A percentile compares a stretch with the other conserved stretches of the same genome.
Conservation (phyloP, 352 stramenopile species). For the Globisporangium echinulatum region DNA sequence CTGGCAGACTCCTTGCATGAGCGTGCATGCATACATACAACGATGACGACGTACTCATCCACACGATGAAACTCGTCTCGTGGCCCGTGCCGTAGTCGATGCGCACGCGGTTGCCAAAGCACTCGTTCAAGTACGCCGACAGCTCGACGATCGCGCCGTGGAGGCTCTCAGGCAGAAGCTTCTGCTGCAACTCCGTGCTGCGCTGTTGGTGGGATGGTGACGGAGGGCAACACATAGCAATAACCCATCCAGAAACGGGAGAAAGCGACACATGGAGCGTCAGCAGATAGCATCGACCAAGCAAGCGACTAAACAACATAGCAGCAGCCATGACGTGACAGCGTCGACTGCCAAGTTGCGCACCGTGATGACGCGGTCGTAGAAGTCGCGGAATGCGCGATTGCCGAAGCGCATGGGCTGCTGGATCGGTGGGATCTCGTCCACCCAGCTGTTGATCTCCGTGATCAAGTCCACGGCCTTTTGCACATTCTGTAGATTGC, state of each 20-base stretch:
- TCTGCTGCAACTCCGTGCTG: conserved; percentile 48
- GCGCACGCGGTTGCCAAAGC: conserved; percentile 95
- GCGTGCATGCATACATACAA: conserved; percentile 13
- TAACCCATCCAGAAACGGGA: conserved; percentile 4
- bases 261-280: background rate
- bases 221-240: background rate
- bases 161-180: conserved; percentile 45
- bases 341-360: background rate
- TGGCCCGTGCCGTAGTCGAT: conserved; percentile 99
- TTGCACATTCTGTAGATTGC: conserved; percentile 49
- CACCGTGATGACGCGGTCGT: conserved; percentile 76
- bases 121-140: conserved; percentile 91
- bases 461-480: conserved; percentile 51
- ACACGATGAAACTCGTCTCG: conserved; percentile 97
- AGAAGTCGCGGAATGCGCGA: conserved; percentile 90
- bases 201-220: conserved; percentile 18
- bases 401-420: conserved; percentile 95
- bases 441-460: conserved; percentile 81
- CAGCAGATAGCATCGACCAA: no score
- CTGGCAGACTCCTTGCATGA: conserved; percentile 1
- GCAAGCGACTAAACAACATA: no score
- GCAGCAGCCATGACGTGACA: background rate
- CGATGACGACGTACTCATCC: conserved; percentile 64
- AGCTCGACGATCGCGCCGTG: conserved; percentile 88
- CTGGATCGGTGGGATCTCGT: conserved; percentile 89